phyloP scores from a whole-genome alignment of 148 eudicot genomes.

The Rhododendron ovatum region DNA sequence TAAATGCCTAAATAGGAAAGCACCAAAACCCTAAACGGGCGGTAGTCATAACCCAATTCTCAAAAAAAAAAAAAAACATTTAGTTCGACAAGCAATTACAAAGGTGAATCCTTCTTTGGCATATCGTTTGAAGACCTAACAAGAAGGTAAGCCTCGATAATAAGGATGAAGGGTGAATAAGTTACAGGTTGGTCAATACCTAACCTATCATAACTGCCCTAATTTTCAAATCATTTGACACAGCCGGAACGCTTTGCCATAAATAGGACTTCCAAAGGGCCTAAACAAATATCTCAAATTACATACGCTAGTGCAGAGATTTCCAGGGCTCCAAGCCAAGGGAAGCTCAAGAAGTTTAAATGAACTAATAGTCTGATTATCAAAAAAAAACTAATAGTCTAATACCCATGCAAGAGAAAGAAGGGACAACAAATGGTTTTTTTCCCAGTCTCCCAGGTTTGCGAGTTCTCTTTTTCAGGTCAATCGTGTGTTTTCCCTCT shows the following conservation, averaged over 20 bases:
- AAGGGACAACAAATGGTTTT: background rate
- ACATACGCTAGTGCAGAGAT: background rate
- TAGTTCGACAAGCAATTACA: background rate
- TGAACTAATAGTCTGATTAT: background rate
- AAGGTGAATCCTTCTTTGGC: background rate
- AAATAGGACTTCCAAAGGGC: background rate
- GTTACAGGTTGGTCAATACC: background rate
- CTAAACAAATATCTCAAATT: background rate
- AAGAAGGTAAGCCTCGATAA: background rate
- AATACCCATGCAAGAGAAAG: background rate
- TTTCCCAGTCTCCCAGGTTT: background rate
- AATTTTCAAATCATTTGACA: background rate
- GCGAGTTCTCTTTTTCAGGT: background rate
- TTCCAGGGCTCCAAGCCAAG: background rate
- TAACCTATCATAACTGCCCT: background rate
- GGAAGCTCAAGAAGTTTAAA: background rate
- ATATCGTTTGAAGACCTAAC: background rate
- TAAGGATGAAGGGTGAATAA: background rate
- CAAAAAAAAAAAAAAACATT: background rate
- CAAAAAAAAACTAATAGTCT: background rate
- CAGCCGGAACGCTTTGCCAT: background rate
- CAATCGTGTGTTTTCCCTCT: background rate
- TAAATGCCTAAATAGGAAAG: background rate
- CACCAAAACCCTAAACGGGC: background rate
- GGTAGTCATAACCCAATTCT: background rate